Evolutionary conservation across 2,329 filamentous ascomycete species (phyloP).

Genomic region (Calonectria fujianensis): DNA sequence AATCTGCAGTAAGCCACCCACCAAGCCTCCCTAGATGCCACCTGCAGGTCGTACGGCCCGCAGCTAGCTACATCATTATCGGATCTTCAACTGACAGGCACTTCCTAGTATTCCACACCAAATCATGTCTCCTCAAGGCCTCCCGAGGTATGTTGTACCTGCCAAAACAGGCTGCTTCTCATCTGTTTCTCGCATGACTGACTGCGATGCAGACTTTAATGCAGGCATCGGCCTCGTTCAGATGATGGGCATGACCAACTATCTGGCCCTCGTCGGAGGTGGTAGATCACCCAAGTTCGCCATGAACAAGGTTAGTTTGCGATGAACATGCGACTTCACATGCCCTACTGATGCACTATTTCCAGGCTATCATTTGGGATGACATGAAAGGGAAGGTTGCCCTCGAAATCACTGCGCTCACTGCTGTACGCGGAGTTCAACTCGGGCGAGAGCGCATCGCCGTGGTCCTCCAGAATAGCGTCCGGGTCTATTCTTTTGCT

Average conservation of each 20-base stretch:
- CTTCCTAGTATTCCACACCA: slow-evolving; percentile 80
- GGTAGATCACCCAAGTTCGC: slow-evolving; percentile 90
- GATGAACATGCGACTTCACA: background rate
- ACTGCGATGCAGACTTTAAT: slow-evolving; percentile 77
- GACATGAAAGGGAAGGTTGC: slow-evolving; percentile 83
- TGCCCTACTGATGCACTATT: slow-evolving; percentile 22
- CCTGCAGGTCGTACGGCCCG: slow-evolving; percentile 26
- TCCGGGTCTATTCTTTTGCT: slow-evolving; percentile 87
- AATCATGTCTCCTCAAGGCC: slow-evolving; percentile 81
- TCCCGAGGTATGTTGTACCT: slow-evolving; percentile 63
- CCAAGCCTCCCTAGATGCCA: slow-evolving; percentile 15
- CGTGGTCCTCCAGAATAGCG: slow-evolving; percentile 87
- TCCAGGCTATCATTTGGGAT: slow-evolving; percentile 91
- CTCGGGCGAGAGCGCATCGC: slow-evolving; percentile 85
- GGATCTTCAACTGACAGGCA: slow-evolving; percentile 41
- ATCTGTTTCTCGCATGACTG: slow-evolving; percentile 24
- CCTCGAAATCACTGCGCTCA: slow-evolving; percentile 87
- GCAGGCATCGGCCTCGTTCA: slow-evolving; percentile 88
- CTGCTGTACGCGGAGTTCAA: slow-evolving; percentile 86
- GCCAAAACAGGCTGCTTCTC: background rate
- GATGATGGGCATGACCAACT: slow-evolving; percentile 92
- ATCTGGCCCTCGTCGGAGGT: slow-evolving; percentile 91
- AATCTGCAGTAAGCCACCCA: slow-evolving; percentile 80
- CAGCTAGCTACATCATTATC: slow-evolving; percentile 14
- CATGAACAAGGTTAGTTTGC: slow-evolving; percentile 81